phyloP scores from a whole-genome alignment of 768 basidiomycete genomes.

The Chalciporus pseudorubinellus region DNA sequence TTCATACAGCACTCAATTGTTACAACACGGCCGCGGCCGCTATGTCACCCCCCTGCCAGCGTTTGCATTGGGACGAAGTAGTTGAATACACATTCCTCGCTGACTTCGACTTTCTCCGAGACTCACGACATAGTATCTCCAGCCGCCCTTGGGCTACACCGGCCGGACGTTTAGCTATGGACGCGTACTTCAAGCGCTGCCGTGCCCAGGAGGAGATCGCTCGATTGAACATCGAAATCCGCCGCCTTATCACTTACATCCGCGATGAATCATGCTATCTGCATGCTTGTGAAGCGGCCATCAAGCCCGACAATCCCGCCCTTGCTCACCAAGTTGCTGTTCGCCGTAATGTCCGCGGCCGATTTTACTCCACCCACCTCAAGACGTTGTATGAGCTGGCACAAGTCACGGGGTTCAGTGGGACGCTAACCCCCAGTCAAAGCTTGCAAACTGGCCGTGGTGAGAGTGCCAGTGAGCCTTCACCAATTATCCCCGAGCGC shows the following conservation, averaged over 20 bases:
- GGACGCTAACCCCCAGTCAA: no score
- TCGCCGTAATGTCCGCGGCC: no score
- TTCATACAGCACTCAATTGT: not conserved
- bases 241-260: not conserved
- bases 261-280: not conserved
- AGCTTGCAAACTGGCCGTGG: no score
- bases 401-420: no score
- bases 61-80: conserved; percentile 3
- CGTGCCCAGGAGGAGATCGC: conserved; percentile 6
- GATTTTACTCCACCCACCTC: no score
- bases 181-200: conserved; percentile 5
- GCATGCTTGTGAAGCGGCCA: no score
- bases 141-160: conserved; percentile 2
- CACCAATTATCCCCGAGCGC: no score
- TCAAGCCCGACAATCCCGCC: no score
- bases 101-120: conserved; percentile 2
- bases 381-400: no score
- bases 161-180: not conserved
- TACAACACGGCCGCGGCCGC: not conserved
- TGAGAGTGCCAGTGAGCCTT: no score
- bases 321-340: no score
- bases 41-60: not conserved
- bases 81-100: conserved; percentile 5
- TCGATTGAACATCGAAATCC: conserved; percentile 5
- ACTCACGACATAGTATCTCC: not conserved